These are phyloP conservation scores for Sclerospora graminicola DNA, from an alignment of 352 stramenopile species.

Conservation along the genomic window DNA sequence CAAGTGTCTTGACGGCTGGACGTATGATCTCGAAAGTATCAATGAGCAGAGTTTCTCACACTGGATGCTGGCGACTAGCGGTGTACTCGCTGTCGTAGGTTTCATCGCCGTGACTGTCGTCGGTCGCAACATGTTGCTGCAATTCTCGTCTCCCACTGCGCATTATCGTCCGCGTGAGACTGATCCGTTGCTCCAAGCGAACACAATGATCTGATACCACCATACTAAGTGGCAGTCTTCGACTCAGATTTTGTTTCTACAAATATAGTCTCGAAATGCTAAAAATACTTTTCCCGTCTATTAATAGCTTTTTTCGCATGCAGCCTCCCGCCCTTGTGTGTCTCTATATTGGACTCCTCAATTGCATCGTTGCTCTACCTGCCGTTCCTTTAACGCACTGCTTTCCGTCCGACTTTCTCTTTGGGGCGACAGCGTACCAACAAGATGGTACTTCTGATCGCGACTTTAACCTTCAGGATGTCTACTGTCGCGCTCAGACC, in stretches of 20 bases:
- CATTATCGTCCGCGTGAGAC: too few relatives aligned
- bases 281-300: background rate
- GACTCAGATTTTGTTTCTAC: background rate
- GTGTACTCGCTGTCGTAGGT: too few relatives aligned
- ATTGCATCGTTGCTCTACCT: background rate
- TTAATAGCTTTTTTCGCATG: background rate
- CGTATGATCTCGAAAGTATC: too few relatives aligned
- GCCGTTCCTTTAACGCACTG: constrained; percentile 21
- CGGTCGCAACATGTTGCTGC: too few relatives aligned
- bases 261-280: background rate
- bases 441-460: constrained; percentile 23
- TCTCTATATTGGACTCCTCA: constrained; percentile 2
- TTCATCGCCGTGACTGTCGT: too few relatives aligned
- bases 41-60: too few relatives aligned
- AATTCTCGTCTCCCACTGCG: too few relatives aligned
- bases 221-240: too few relatives aligned
- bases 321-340: background rate
- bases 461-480: too few relatives aligned
- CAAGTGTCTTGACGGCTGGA: too few relatives aligned
- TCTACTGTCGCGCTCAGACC: too few relatives aligned
- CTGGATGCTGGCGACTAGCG: too few relatives aligned
- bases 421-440: constrained; percentile 19
- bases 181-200: constrained; percentile 15
- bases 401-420: constrained; percentile 25
- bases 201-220: constrained; percentile 17